These are phyloP conservation scores for Cryptococcus sp. DNA, from an alignment of 1,284 basidiomycete genomes.

Conservation along the genomic window DNA sequence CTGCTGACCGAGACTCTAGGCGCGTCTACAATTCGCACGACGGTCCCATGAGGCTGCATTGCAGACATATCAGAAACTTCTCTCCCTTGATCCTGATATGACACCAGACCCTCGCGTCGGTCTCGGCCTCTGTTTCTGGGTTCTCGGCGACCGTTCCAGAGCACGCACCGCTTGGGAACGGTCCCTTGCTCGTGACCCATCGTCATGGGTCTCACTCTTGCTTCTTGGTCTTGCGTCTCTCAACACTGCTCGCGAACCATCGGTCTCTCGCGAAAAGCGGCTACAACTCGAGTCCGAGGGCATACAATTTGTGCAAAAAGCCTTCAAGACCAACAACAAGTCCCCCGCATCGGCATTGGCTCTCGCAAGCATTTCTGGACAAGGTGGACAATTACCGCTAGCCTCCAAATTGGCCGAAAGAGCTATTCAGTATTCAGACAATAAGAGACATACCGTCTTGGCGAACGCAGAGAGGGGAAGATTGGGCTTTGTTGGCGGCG, in stretches of 20 bases:
- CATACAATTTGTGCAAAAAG: constrained; percentile 36
- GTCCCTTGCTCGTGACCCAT: constrained; percentile 63
- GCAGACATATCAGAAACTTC: constrained; percentile 77
- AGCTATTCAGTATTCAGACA: constrained; percentile 88
- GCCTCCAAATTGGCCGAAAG: constrained; percentile 88
- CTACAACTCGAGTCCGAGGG: constrained; percentile 36
- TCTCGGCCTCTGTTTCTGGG: constrained; percentile 88
- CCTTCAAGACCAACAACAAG: constrained; percentile 48
- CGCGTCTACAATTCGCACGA: constrained; percentile 76
- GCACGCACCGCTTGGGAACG: constrained; percentile 86
- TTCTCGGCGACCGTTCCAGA: constrained; percentile 73
- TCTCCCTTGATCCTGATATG: constrained; percentile 72
- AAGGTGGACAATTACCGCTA: constrained; percentile 54
- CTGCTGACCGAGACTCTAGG: constrained; percentile 56
- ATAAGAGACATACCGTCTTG: constrained; percentile 77
- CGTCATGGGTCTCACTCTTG: constrained; percentile 71
- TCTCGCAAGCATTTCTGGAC: constrained; percentile 36
- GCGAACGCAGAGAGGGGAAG: constrained; percentile 73
- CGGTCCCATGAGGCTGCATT: constrained; percentile 76
- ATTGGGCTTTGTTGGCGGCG: constrained; percentile 69
- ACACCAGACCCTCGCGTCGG: constrained; percentile 88
- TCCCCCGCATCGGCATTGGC: constrained; percentile 41
- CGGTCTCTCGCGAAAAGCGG: constrained; percentile 51
- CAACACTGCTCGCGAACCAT: constrained; percentile 72
- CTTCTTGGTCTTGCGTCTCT: constrained; percentile 80